Percentiles rank a stretch among this genome's conserved stretches.
phyloP scores from a whole-genome alignment of 2,329 filamentous ascomycete genomes.

The Karstenula rhodostoma region DNA sequence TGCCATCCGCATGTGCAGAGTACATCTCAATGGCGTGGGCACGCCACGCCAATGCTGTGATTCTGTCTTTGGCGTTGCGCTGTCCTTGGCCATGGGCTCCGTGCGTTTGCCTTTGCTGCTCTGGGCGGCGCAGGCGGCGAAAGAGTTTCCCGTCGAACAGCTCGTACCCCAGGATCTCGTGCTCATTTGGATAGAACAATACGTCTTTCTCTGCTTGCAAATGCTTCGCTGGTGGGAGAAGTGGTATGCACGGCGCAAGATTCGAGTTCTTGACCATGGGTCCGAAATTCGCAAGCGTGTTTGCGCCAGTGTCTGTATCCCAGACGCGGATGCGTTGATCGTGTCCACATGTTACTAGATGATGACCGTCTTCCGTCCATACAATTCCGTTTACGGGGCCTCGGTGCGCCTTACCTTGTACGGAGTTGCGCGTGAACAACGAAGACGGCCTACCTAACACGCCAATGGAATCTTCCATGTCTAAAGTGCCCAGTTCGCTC shows the following conservation, averaged over 20 bases:
- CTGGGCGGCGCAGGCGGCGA: conserved; percentile 73
- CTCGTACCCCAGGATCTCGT: conserved; percentile 80
- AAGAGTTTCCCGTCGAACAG: conserved; percentile 78
- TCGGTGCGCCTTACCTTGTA: conserved; percentile 69
- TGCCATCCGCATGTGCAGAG: conserved; percentile 84
- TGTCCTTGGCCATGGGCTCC: conserved; percentile 47
- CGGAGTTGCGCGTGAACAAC: conserved; percentile 47
- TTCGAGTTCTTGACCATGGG: conserved; percentile 76
- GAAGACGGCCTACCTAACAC: conserved; percentile 59
- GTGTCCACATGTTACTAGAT: conserved; percentile 81
- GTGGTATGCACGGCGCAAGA: conserved; percentile 51
- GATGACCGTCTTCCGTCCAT: conserved; percentile 82
- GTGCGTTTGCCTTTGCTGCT: conserved; percentile 25
- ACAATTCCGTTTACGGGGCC: conserved; percentile 84
- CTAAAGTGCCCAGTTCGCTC: conserved; percentile 77
- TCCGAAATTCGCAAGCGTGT: conserved; percentile 88
- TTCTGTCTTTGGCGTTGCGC: conserved; percentile 54
- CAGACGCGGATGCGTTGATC: conserved; percentile 88
- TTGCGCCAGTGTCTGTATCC: conserved; percentile 81
- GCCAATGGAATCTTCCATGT: conserved; percentile 84
- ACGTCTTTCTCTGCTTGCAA: conserved; percentile 67
- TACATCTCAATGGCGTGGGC: conserved; percentile 77
- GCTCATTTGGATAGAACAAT: conserved; percentile 79
- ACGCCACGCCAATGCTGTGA: conserved; percentile 80
- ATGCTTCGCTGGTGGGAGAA: conserved; percentile 67